A percentile compares a stretch with the other conserved stretches of the same genome.
These are phyloP conservation scores for Zea luxurians DNA, from an alignment of 176 grass and related monocot species.

Conservation along the genomic window DNA sequence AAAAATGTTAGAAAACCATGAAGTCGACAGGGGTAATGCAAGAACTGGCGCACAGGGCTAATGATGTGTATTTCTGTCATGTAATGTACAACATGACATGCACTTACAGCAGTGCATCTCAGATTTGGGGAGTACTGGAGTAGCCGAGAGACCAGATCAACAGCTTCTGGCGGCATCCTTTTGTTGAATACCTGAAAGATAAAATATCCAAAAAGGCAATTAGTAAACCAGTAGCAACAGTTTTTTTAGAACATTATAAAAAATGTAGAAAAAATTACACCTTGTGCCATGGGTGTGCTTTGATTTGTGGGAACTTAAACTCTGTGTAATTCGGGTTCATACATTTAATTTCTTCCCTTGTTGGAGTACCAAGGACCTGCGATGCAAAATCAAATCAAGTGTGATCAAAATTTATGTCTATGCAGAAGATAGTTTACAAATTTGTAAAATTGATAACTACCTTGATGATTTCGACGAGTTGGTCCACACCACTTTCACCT, in stretches of 20 bases:
- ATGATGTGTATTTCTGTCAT: background rate
- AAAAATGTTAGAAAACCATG: constrained; percentile 8
- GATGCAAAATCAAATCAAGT: constrained; percentile 20
- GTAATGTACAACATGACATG: background rate
- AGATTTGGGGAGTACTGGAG: constrained; percentile 78
- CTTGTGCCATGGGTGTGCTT: constrained; percentile 88
- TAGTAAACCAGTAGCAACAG: background rate
- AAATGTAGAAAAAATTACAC: constrained; percentile 29
- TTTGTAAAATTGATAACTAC: constrained; percentile 30
- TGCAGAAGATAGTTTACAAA: background rate
- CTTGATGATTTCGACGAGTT: constrained; percentile 88
- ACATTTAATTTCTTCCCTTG: constrained; percentile 88
- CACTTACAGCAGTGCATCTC: constrained; percentile 73
- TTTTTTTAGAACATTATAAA: background rate
- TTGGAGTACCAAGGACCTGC: constrained; percentile 74
- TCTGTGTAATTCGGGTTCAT: constrained; percentile 86
- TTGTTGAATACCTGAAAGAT: constrained; percentile 68
- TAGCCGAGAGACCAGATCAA: constrained; percentile 76
- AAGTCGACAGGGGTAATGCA: background rate
- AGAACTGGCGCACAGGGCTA: background rate
- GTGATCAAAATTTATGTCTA: background rate
- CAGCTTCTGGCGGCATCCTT: constrained; percentile 71
- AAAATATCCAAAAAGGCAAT: background rate
- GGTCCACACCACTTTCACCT: constrained; percentile 80
- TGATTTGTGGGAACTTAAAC: constrained; percentile 82